Base-by-base conservation (phyloP, 1,284 basidiomycete genomes). In the Trametes pubescens region DNA sequence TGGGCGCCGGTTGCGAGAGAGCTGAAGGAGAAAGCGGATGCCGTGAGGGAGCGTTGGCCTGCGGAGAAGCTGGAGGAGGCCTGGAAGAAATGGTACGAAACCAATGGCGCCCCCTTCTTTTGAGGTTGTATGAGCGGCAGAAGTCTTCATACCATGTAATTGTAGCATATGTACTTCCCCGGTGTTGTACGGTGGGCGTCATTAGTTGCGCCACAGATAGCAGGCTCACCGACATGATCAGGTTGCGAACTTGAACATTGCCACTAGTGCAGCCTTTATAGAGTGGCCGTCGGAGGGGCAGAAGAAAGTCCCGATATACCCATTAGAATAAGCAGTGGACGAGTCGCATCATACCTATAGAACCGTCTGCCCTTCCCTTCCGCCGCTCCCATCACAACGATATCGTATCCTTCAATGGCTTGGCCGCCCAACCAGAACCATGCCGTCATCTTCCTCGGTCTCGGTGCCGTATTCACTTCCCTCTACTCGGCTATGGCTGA, bases 371-470 rank as follows among this genome's bases (percentile, higher is more conserved):
- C 13, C 26, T 49, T 43, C 47, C 43, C 40, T 43, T 24, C 51
- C 51, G 14, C 35, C 22, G 32, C 10, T 26, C 29, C 22, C 46
- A n/a, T n/a, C n/a, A 16, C 34, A 47, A 18, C 6, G 13, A n/a
- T 3, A 18, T 37, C 44, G 38, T 1, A 10, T 10, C 24, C 54
- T 54, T 65, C 59, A 62, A 47, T 58, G 56, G 38, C 53, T 71
- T 14, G 89, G 89, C 67, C 88, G 81, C 49, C 86, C 89, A 59
- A 93, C 86, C 44, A 92, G 75, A 65, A 93, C 84, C 87, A 92
- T 89, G 2, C 89, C 91, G 71, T 93, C 91, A 64, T 93, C 91
- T 72, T 89, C 88, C 71, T 92, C 91, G 40, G 90, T 91, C 71
- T 91, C 90, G 46, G 80, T 81, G 14, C 87, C 88, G 65, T 83